Evolutionary conservation across 768 basidiomycete genomes (phyloP).

Genomic region (Hygrocybe punicea): DNA sequence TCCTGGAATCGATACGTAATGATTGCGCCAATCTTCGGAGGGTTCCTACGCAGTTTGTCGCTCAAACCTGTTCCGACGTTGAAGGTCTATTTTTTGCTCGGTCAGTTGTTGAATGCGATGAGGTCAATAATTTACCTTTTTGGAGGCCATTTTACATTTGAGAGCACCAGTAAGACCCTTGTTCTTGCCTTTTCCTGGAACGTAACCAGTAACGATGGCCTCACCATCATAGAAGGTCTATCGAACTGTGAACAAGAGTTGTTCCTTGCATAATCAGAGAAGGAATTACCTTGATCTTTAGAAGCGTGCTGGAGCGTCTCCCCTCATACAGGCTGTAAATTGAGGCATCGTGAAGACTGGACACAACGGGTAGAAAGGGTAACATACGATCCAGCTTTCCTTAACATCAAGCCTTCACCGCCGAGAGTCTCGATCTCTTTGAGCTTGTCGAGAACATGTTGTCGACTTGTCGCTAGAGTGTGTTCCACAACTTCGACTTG

Average conservation of each 20-base stretch:
- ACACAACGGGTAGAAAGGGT: background rate
- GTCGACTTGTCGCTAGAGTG: conserved; percentile 39
- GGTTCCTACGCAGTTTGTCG: conserved; percentile 51
- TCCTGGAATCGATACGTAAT: conserved; percentile 61
- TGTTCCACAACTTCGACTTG: conserved; percentile 51
- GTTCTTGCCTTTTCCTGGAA: conserved; percentile 50
- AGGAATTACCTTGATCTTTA: conserved; percentile 53
- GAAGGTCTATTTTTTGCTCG: conserved; percentile 41
- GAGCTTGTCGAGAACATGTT: conserved; percentile 53
- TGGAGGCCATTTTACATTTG: conserved; percentile 58
- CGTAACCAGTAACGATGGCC: conserved; percentile 57
- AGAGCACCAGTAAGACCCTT: conserved; percentile 48
- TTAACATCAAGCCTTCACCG: conserved; percentile 59
- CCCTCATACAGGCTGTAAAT: conserved; percentile 47
- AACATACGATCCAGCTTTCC: conserved; percentile 48
- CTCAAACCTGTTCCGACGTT: conserved; percentile 54
- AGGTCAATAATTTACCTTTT: conserved; percentile 40
- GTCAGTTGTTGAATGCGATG: background rate
- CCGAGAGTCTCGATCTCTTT: conserved; percentile 53
- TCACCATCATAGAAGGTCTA: conserved; percentile 61
- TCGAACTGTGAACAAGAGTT: background rate
- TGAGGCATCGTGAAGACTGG: background rate
- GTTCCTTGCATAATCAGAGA: background rate
- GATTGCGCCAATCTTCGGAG: conserved; percentile 54
- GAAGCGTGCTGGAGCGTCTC: conserved; percentile 43